phyloP scores from a whole-genome alignment of 2,329 filamentous ascomycete species.

The Phaeoacremonium minimum region DNA sequence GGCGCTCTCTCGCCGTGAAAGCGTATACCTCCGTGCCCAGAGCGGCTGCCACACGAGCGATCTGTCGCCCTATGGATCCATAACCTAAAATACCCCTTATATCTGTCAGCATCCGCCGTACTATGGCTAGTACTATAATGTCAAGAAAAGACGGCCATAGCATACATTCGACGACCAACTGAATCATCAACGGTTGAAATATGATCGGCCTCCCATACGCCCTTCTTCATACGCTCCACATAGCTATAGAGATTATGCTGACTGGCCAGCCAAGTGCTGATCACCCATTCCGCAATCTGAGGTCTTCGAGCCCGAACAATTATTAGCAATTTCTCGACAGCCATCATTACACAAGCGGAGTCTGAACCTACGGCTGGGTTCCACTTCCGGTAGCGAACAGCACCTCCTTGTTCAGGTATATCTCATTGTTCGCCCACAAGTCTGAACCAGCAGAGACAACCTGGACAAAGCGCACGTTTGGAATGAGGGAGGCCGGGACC shows the following conservation, averaged over 20 bases:
- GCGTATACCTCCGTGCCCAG: slow-evolving; percentile 65
- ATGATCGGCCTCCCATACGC: slow-evolving; percentile 18
- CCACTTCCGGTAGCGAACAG: slow-evolving; percentile 30
- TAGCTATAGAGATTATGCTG: slow-evolving; percentile 24
- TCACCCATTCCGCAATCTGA: slow-evolving; percentile 36
- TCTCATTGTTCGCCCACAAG: slow-evolving; percentile 23
- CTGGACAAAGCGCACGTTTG: slow-evolving; percentile 32
- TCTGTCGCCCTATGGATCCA: slow-evolving; percentile 36
- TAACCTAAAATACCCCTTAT: slow-evolving; percentile 34
- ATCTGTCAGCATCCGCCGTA: neutral
- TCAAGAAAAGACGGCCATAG: neutral
- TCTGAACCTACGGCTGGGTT: slow-evolving; percentile 25
- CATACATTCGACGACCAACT: slow-evolving; percentile 8
- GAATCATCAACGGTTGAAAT: slow-evolving; percentile 12
- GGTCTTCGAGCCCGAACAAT: slow-evolving; percentile 12
- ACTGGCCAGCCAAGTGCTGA: slow-evolving; percentile 26
- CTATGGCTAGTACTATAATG: neutral
- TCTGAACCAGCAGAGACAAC: slow-evolving; percentile 32
- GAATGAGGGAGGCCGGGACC: slow-evolving; percentile 19
- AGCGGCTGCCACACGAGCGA: slow-evolving; percentile 44
- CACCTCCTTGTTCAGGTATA: slow-evolving; percentile 22
- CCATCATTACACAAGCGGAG: neutral
- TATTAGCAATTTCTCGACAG: neutral
- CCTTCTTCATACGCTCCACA: slow-evolving; percentile 19
- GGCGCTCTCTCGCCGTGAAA: slow-evolving; percentile 57